Evolutionary conservation across 257 asterid species (phyloP), one percentile per base, ranked within the genome.

Genomic region (Solanum neorickii): DNA sequence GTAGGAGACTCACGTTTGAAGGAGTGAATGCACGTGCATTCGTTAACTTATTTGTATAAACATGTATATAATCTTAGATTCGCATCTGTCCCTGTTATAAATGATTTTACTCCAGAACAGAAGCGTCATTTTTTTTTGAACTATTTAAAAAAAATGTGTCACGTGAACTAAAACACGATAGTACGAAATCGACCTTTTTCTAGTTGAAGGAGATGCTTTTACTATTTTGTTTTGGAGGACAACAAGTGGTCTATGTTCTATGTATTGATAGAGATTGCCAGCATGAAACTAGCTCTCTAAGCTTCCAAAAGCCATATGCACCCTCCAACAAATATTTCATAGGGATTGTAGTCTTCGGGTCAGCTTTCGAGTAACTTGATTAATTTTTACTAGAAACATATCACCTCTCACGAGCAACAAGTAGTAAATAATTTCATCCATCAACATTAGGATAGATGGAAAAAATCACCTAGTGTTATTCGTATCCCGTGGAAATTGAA

Each of bases 381-480:
- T 52, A 52, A 52, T 52, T 52, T 1, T 1, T 3, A 52, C 1
- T 0, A 1, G 4, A 16, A 2, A 15, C 1, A 0, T 49, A 7
- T 49, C 21, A 49, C 8, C 9, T 49, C 1, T 1, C 0, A 49
- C 21, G 0, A 49, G 3, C 21, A 49, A 0, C 1, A 2, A 1
- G 7, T 15, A 49, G 0, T 20, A 15, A 0, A 7, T 14, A 49
- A 0, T 3, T 49, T 0, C 2, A 0, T 49, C 3, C 59, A 49
- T 47, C 56, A 47, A 47, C 1, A 2, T 7, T 47, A 14, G 8
- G 59, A 47, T 49, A 49, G 9, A 49, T 49, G 59, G 1, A 0
- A 49, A 15, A 7, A 15, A 49, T 15, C 9, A 49, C 21, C 59
- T 49, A 15, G 9, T 49, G 44, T 49, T 15, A 15, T 15, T 49